Conservation (phyloP, 2,329 filamentous ascomycete genomes). For the Microsporum canis region DNA sequence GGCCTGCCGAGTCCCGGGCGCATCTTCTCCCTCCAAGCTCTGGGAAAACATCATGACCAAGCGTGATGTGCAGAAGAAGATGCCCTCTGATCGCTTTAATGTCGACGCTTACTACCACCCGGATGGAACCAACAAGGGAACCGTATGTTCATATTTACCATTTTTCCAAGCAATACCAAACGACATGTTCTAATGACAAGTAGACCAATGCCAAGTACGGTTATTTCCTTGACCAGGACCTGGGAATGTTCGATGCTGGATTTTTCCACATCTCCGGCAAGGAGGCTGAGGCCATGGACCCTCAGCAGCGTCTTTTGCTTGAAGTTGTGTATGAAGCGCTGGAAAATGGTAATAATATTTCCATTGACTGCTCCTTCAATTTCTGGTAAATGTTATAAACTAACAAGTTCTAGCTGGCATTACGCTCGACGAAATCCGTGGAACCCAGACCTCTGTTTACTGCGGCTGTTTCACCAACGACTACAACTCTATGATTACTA, state of each 20-base stretch:
- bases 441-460: constrained; percentile 26
- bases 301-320: constrained; percentile 23
- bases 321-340: constrained; percentile 23
- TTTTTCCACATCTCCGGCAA: constrained; percentile 23
- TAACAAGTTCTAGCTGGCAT: constrained; percentile 14
- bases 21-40: constrained; percentile 8
- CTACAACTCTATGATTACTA: constrained; percentile 18
- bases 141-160: constrained; percentile 2
- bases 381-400: neutral
- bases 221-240: constrained; percentile 18
- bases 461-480: constrained; percentile 23
- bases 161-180: too few relatives aligned
- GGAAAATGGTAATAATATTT: constrained; percentile 14
- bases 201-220: constrained; percentile 11
- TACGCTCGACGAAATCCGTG: constrained; percentile 19
- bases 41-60: constrained; percentile 8
- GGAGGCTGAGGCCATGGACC: constrained; percentile 24
- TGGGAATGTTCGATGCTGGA: constrained; percentile 21
- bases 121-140: constrained; percentile 9
- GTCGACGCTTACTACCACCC: constrained; percentile 14
- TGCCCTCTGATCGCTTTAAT: constrained; percentile 11
- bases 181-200: neutral
- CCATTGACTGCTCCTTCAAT: neutral
- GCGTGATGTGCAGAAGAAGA: constrained; percentile 9
- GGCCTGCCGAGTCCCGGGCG: constrained; percentile 11